Conservation (phyloP, 2,329 filamentous ascomycete species). For the Fusarium torulosum region DNA sequence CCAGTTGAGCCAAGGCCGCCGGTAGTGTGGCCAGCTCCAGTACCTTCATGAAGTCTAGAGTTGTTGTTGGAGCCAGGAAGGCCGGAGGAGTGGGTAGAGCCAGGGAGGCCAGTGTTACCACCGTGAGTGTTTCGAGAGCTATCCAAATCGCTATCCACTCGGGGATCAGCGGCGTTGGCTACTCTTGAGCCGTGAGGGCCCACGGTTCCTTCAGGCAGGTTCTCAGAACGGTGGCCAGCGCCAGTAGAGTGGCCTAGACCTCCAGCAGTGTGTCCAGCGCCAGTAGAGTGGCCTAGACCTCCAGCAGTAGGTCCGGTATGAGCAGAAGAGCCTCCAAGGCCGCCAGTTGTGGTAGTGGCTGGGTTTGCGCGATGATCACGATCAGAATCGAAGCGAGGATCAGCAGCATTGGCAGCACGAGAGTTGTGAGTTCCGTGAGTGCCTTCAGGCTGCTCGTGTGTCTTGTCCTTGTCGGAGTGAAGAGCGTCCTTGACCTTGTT, state of each 20-base stretch:
- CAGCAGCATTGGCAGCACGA: constrained; percentile 60
- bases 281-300: constrained; percentile 48
- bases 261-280: constrained; percentile 44
- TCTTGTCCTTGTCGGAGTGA: constrained; percentile 61
- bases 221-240: background rate
- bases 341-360: background rate
- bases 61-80: too few species aligned
- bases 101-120: background rate
- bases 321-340: background rate
- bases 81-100: background rate
- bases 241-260: constrained; percentile 54
- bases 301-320: background rate
- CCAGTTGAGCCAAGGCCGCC: constrained; percentile 12
- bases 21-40: constrained; percentile 42
- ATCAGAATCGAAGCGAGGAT: constrained; percentile 67
- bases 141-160: constrained; percentile 66
- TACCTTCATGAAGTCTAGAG: too few species aligned
- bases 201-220: constrained; percentile 39
- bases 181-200: constrained; percentile 61
- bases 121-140: constrained; percentile 41
- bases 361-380: constrained; percentile 49
- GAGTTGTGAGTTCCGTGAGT: constrained; percentile 39
- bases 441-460: constrained; percentile 38
- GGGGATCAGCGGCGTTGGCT: constrained; percentile 65
- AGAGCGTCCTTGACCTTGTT: constrained; percentile 72